Evolutionary conservation across 306 rosid genomes (phyloP).

Genomic region (Prunus salicina): DNA sequence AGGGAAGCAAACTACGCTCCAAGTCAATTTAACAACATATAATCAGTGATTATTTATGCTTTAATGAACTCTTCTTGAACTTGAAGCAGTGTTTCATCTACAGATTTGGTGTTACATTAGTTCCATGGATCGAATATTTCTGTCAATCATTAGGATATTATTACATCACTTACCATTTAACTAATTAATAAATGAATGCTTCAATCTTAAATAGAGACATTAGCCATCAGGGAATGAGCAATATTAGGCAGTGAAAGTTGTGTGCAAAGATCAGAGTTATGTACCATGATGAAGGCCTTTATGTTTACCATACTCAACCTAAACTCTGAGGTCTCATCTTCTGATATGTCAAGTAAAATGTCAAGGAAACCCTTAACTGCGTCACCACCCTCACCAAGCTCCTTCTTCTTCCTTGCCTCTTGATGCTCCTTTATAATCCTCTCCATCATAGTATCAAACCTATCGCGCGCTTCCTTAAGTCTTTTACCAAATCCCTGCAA

Average conservation of each 20-base stretch:
- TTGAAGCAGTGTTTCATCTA: not conserved
- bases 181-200: not conserved
- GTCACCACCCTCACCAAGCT: constrained; percentile 7
- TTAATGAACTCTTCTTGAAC: too few species aligned
- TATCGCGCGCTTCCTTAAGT: constrained; percentile 24
- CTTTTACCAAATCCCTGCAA: constrained; percentile 46
- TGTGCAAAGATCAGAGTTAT: not conserved
- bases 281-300: constrained; percentile 61
- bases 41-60: too few species aligned
- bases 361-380: constrained; percentile 44
- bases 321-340: constrained; percentile 44
- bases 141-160: not conserved
- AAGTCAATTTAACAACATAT: too few species aligned
- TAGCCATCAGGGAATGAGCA: not conserved
- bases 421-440: constrained; percentile 47
- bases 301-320: constrained; percentile 48
- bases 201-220: not conserved
- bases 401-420: constrained; percentile 20
- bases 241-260: not conserved
- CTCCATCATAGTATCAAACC: constrained; percentile 54
- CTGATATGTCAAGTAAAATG: constrained; percentile 38
- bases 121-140: not conserved
- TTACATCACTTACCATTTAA: not conserved
- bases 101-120: not conserved
- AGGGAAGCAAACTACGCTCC: too few species aligned